These are phyloP conservation scores for Terana coerulea DNA, from an alignment of 768 basidiomycete genomes.

Conservation along the genomic window DNA sequence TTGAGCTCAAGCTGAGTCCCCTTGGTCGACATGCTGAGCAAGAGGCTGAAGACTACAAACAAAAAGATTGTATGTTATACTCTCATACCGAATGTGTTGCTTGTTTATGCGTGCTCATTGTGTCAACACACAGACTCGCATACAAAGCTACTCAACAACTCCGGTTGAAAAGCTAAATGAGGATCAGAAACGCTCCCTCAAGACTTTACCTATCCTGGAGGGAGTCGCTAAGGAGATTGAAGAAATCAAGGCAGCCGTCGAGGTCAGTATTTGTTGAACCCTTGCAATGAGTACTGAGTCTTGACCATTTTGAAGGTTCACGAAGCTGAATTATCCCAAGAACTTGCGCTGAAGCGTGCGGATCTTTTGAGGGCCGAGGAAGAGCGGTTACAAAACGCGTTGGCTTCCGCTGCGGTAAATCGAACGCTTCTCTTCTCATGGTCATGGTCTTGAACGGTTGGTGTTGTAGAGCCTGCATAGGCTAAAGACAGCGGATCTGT, in stretches of 20 bases:
- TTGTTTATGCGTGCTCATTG: constrained; percentile 12
- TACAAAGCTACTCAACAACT: constrained; percentile 65
- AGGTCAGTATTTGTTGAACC: constrained; percentile 44
- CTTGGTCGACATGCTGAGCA: constrained; percentile 73
- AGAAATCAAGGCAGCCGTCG: constrained; percentile 80
- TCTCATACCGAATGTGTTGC: constrained; percentile 17
- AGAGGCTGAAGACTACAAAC: constrained; percentile 68
- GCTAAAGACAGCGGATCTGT: constrained; percentile 44
- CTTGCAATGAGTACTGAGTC: neutral
- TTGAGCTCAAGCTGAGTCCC: constrained; percentile 52
- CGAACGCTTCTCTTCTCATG: constrained; percentile 1
- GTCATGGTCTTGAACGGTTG: neutral
- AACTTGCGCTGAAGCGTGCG: constrained; percentile 48
- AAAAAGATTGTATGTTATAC: constrained; percentile 75
- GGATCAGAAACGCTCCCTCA: constrained; percentile 76
- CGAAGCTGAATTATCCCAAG: constrained; percentile 59
- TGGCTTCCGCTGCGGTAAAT: constrained; percentile 57
- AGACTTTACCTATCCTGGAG: constrained; percentile 71
- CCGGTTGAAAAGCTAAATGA: constrained; percentile 77
- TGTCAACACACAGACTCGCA: constrained; percentile 50
- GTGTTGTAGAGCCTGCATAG: constrained; percentile 38
- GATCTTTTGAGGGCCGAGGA: constrained; percentile 57
- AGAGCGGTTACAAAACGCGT: constrained; percentile 49
- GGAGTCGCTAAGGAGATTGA: constrained; percentile 77
- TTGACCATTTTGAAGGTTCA: constrained; percentile 45